phyloP scores from a whole-genome alignment of 371 early-diverging fungal species.

The Apophysomyces elegans region DNA sequence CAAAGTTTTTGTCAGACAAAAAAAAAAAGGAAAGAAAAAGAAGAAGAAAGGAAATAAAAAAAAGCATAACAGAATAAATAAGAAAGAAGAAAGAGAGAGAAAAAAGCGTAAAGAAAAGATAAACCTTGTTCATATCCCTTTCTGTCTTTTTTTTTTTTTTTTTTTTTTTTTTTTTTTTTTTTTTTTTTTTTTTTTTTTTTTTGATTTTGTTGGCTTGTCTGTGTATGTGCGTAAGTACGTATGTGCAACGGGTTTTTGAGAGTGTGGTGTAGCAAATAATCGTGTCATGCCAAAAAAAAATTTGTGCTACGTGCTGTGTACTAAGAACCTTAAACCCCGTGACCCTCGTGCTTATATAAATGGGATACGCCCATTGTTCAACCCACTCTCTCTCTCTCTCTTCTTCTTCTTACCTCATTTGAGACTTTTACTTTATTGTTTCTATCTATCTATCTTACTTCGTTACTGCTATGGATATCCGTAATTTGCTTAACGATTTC shows the following conservation, averaged over 20 bases:
- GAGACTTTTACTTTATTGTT: background rate
- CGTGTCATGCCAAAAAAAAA: background rate
- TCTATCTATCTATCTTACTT: background rate
- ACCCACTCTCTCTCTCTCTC: conserved; percentile 17
- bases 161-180: background rate
- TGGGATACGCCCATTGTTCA: conserved; percentile 18
- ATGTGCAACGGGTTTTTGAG: background rate
- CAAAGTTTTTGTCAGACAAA: background rate
- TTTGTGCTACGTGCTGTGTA: background rate
- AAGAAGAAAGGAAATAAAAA: background rate
- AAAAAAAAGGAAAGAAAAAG: too few relatives aligned
- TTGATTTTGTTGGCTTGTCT: too few relatives aligned
- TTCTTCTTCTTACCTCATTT: conserved; percentile 5
- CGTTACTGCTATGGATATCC: conserved; percentile 44
- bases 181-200: background rate
- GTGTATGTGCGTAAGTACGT: too few relatives aligned
- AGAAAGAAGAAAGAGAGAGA: background rate
- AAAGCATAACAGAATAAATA: too few relatives aligned
- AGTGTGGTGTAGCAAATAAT: background rate
- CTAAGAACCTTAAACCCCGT: conserved; percentile 5
- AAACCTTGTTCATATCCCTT: background rate
- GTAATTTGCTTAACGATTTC: conserved; percentile 47
- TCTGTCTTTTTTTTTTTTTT: background rate
- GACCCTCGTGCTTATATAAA: conserved; percentile 23
- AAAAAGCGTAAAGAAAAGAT: too few relatives aligned